Base-by-base conservation (phyloP, 345 rosid species). In the Ricinus communis region DNA sequence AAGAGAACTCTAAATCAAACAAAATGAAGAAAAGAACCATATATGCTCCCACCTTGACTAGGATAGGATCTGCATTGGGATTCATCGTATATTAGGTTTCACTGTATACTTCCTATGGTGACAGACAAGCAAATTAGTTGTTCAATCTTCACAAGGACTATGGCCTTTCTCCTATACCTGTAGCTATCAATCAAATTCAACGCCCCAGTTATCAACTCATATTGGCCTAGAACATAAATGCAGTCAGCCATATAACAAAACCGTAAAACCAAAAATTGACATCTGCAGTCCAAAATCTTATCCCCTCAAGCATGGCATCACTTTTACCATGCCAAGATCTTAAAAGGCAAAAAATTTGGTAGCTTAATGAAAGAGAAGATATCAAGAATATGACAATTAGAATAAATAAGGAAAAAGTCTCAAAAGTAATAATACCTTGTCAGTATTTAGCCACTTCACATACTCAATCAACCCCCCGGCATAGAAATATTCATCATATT, bases 391-490 rank as follows among this genome's bases (percentile, higher is more conserved):
- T 9, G 51, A 18, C 22, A 69, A 38, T 2, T 13, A 52, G 24
- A 69, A 63, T 24, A 56, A 52, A 47, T 51, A 21, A 18, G 27
- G 53, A 30, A 21, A 15, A 45, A 38, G 40, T 22, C 4, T 14
- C 36, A 52, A 52, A 24, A 68, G 62, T 8, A 30, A 71, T 21
- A 78, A 62, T 80, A 91, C 98, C 96, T 96, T 96, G 67, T 93
- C 98, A 61, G 77, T 70, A 71, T 96, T 96, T 47, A 93, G 85
- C 98, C 98, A 96, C 24, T 87, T 83, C 70, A 93, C 99, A 71
- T 93, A 96, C 81, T 96, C 99, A 63, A 81, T 79, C 82, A 96
- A 74, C 31, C 99, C 99, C 19, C 99, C 99, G 12, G 91, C 93
- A 72, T 75, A 96, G 75, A 49, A 85, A 77, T 87, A 90, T 81